These are phyloP conservation scores for Heliamphora pulchella DNA, from an alignment of 179 eudicot species.

Conservation along the genomic window DNA sequence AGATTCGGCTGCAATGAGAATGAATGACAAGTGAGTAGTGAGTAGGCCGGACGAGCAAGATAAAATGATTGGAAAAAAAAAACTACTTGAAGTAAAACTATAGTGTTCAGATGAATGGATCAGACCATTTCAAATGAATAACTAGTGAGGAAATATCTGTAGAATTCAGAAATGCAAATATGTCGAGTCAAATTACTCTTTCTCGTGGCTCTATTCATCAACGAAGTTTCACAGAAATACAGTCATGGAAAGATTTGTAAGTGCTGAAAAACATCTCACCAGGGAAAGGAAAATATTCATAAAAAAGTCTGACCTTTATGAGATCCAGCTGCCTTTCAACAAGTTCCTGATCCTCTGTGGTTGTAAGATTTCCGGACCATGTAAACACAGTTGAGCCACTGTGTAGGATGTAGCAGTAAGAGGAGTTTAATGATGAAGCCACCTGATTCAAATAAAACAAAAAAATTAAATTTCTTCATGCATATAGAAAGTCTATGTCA, in stretches of 20 bases:
- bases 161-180: not conserved
- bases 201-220: not conserved
- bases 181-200: not conserved
- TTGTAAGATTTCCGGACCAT: slow-evolving; percentile 73
- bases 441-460: slow-evolving; percentile 45
- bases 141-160: not conserved
- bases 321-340: slow-evolving; percentile 86
- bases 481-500: not conserved
- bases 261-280: slow-evolving; percentile 8
- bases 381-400: slow-evolving; percentile 65
- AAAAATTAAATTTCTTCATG: slow-evolving; percentile 11
- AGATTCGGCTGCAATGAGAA: slow-evolving; percentile 64
- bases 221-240: not conserved
- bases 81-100: not conserved
- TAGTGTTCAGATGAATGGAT: not conserved
- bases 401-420: slow-evolving; percentile 89
- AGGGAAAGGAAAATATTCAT: not conserved
- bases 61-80: no score
- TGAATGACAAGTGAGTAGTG: slow-evolving; percentile 14
- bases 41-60: not conserved
- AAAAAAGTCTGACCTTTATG: slow-evolving; percentile 52
- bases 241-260: not conserved
- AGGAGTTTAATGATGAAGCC: slow-evolving; percentile 79
- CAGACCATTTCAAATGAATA: slow-evolving; percentile 2
- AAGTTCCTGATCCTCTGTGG: slow-evolving; percentile 75